Evolutionary conservation across 768 basidiomycete genomes (phyloP), one percentile per base, ranked within the genome.

Genomic region (Tulasnella sp.): DNA sequence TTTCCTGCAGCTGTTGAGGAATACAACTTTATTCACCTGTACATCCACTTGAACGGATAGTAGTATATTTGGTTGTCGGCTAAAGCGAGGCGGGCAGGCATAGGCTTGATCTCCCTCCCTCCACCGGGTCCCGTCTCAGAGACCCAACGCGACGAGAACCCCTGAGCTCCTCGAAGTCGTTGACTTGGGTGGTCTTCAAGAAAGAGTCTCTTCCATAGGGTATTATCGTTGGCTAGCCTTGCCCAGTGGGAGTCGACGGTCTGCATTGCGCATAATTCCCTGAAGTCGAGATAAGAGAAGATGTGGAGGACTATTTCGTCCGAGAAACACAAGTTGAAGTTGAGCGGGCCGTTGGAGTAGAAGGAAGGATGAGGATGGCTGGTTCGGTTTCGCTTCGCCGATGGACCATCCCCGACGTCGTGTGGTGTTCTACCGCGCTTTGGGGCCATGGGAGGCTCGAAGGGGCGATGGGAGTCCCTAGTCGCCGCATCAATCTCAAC

Each of bases 11-110:
- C 39, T 37, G 37, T 26, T 29, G 36, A 37, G 34, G 73, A 29
- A 44, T 26, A 62, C 72, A 63, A 47, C 26, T n/a, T 59, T 74
- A 74, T 74, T 74, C 66, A 74, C 74, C 74, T 74, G 64, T 74
- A 74, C 73, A 74, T 66, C 67, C 63, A 68, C 35, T 74, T 74
- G 37, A 62, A 72, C 22, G 71, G 71, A 37, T 42, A 42, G 39
- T 65, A 72, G 8, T 63, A 37, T 17, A 37, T 65, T 35, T 72
- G 71, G 22, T 65, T 47, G 40, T 42, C 41, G 22, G 34, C 37
- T 12, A 63, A 29, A n/a, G 35, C 37, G 12, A 72, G 59, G 22
- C 62, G 37, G 14, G 71, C 36, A 40, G 71, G 71, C 39, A 72
- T 41, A 32, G 71, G 71, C 42, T 65, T 72, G 63, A 72, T 72